These are phyloP conservation scores for Carallia pectinifolia DNA, from an alignment of 345 rosid genomes.

Conservation along the genomic window DNA sequence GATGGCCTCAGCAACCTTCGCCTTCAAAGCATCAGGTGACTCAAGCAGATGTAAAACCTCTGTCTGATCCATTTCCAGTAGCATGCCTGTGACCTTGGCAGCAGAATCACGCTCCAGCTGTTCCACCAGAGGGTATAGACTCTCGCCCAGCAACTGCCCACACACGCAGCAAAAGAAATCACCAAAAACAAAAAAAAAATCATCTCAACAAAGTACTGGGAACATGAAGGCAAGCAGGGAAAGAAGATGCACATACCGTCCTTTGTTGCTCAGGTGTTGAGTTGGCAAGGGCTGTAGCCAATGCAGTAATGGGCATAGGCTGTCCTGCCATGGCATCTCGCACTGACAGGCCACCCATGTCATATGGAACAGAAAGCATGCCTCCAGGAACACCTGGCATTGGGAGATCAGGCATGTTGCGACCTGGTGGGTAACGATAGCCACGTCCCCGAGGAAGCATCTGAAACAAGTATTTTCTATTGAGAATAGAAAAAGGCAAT, in stretches of 20 bases:
- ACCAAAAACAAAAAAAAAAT: not conserved
- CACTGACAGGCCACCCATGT: slow-evolving; percentile 23
- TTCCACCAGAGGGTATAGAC: slow-evolving; percentile 27
- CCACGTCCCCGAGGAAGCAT: slow-evolving; percentile 25
- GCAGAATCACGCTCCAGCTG: slow-evolving; percentile 30
- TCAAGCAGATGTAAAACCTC: slow-evolving; percentile 33
- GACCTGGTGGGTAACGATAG: slow-evolving; percentile 28
- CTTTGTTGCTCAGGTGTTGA: slow-evolving; percentile 27
- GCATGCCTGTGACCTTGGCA: slow-evolving; percentile 36
- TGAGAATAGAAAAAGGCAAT: not conserved
- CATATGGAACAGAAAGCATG: slow-evolving; percentile 28
- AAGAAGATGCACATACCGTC: slow-evolving; percentile 12
- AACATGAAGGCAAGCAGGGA: not conserved
- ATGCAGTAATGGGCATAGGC: slow-evolving; percentile 24
- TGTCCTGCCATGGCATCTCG: slow-evolving; percentile 16
- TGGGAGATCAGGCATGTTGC: slow-evolving; percentile 23
- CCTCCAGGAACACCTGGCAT: slow-evolving; percentile 26
- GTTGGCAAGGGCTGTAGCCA: slow-evolving; percentile 26
- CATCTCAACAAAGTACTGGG: not conserved
- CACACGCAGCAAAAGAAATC: not conserved
- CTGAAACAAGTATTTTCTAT: slow-evolving; percentile 4
- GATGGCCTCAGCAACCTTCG: slow-evolving; percentile 33
- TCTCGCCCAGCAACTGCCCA: slow-evolving; percentile 27
- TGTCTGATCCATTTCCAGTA: slow-evolving; percentile 36
- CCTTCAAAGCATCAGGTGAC: slow-evolving; percentile 31